phyloP scores from a whole-genome alignment of 768 basidiomycete species.

The Sporobolomyces phaffii region DNA sequence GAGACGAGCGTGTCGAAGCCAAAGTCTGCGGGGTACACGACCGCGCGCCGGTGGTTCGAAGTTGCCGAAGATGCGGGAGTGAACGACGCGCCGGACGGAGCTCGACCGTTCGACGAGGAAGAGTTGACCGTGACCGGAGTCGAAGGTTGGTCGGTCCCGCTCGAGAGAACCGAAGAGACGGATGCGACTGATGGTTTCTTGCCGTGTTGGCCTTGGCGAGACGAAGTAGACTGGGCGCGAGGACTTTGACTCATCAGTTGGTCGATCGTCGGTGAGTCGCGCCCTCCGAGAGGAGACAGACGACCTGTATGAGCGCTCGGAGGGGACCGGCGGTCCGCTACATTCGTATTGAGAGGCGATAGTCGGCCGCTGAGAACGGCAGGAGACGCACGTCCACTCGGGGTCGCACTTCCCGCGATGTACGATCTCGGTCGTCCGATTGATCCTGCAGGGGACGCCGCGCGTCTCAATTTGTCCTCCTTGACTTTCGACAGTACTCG shows the following conservation, averaged over 20 bases:
- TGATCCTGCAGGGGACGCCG: background rate
- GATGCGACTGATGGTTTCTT: constrained; percentile 39
- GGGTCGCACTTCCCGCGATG: constrained; percentile 18
- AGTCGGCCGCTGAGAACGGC: constrained; percentile 6
- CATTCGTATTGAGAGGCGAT: background rate
- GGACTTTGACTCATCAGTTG: constrained; percentile 17
- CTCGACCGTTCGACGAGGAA: constrained; percentile 5
- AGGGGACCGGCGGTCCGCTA: background rate
- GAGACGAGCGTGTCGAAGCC: constrained; percentile 35
- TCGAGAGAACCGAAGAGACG: constrained; percentile 24
- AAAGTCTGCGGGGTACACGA: constrained; percentile 34
- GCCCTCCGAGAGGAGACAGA: constrained; percentile 11
- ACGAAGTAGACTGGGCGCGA: constrained; percentile 2
- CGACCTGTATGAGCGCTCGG: constrained; percentile 13
- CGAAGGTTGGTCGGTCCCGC: constrained; percentile 25
- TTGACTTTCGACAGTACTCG: constrained; percentile 48
- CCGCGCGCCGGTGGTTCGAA: constrained; percentile 14
- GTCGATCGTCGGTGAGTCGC: constrained; percentile 37
- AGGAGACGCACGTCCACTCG: constrained; percentile 19
- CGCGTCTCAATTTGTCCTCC: constrained; percentile 31
- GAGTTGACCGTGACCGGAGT: constrained; percentile 29
- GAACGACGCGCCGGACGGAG: constrained; percentile 8
- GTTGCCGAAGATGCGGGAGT: constrained; percentile 32
- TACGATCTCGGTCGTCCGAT: constrained; percentile 18
- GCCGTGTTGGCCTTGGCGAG: constrained; percentile 16